Base-by-base conservation (phyloP, 345 rosid genomes). In the Salix viminalis region DNA sequence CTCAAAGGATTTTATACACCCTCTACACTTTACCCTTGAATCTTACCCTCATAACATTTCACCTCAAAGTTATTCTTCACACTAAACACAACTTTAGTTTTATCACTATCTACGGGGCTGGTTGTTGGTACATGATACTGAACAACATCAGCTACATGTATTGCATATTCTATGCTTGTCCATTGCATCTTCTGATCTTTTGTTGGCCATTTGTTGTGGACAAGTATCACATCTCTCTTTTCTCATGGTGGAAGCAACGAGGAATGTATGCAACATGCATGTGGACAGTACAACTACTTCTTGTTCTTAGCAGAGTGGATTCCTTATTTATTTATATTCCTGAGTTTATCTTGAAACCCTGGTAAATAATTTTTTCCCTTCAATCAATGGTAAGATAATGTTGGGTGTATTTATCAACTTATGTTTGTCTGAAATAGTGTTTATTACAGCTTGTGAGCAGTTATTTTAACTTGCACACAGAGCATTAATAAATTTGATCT, bases 241-340 rank as follows among this genome's bases (percentile, higher is more conserved):
- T 87, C 83, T 90, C 98, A 36, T 87, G 88, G 50, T 96, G 99
- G 99, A 96, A 96, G 90, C 99, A 96, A 84, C 90, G 97, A 80
- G 99, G 98, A 81, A 96, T 96, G 96, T 93, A 93, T 89, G 99
- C 98, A 72, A 83, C 87, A 65, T 96, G 97, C 88, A 90, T 91
- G 94, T 93, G 98, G 98, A 88, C 89, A 79, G 97, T 92, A 62
- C 97, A 92, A 73, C 85, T 96, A 75, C 92, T 96, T 86, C 84
- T 96, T 78, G 90, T 88, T 79, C 88, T 96, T 77, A 91, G 96
- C 88, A 91, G 90, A 91, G 80, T 89, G 90, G 99, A 93, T 84
- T 87, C 88, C 19, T 80, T 91, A 74, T 96, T 96, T 69, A 77
- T 91, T 50, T 93, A 88, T 82, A 83, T 96, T 62, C 99, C 97